A percentile compares a stretch with the other conserved stretches of the same genome.
These are phyloP conservation scores for Leccinellum albellum DNA, from an alignment of 768 basidiomycete genomes.

Conservation along the genomic window DNA sequence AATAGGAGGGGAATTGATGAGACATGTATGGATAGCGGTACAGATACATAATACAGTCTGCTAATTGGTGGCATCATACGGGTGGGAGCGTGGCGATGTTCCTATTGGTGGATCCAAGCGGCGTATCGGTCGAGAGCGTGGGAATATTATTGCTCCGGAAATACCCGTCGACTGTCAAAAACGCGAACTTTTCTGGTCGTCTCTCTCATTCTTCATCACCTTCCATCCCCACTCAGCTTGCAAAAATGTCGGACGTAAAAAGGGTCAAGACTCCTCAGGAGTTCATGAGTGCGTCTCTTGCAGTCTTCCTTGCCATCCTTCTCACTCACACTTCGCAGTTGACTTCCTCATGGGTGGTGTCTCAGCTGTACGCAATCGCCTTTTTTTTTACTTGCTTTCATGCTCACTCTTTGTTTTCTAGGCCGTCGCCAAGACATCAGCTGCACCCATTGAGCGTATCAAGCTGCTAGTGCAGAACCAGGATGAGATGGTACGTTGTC, in stretches of 20 bases:
- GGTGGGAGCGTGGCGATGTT: background rate
- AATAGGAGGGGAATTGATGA: constrained; percentile 11
- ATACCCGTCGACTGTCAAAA: constrained; percentile 34
- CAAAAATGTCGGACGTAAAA: constrained; percentile 79
- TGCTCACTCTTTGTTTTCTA: constrained; percentile 34
- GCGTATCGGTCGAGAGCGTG: constrained; percentile 28
- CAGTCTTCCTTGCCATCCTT: background rate
- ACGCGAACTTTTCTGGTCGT: constrained; percentile 46
- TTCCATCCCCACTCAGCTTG: constrained; percentile 49
- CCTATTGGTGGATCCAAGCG: constrained; percentile 10
- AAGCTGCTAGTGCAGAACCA: constrained; percentile 98
- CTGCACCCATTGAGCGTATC: constrained; percentile 99
- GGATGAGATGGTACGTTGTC: constrained; percentile 91
- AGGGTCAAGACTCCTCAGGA: constrained; percentile 90
- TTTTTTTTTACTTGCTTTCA: background rate
- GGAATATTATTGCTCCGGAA: constrained; percentile 26
- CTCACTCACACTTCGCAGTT: constrained; percentile 42
- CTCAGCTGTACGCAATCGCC: constrained; percentile 63
- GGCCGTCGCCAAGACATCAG: constrained; percentile 98
- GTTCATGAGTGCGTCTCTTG: constrained; percentile 60
- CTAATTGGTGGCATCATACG: constrained; percentile 6
- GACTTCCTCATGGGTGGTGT: constrained; percentile 98
- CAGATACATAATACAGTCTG: constrained; percentile 14
- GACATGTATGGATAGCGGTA: constrained; percentile 12
- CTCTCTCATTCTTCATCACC: constrained; percentile 43